Evolutionary conservation across 1,284 basidiomycete species (phyloP), one percentile per base, ranked within the genome.

Genomic region (Rhodofomes roseus): DNA sequence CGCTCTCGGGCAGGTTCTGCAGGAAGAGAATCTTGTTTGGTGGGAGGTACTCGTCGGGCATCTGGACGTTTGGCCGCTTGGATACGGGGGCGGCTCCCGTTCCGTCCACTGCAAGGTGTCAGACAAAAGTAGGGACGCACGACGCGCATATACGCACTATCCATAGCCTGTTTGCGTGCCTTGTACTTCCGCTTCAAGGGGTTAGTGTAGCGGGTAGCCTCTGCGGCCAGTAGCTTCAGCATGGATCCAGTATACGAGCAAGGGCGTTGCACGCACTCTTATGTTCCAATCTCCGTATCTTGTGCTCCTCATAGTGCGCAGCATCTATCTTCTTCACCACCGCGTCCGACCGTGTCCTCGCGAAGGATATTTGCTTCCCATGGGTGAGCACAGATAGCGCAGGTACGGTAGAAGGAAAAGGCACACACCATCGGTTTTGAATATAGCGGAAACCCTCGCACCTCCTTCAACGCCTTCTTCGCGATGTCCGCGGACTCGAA

Each of bases 11-110:
- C 31, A 97, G 80, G 73, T 97, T 97, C 78, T 99, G 96, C 65
- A 99, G 74, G 83, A 99, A 99, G 58, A 99, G 84, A 76, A 98
- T 96, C 74, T 95, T 95, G 90, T 99, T 99, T 34, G 96, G 96
- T 4, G 97, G 97, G 8, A 99, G 84, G 76, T 99, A 99, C 75
- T 99, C 96, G 89, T 99, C 96, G 34, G 97, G 96, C 92, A 97
- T 96, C 72, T 95, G 92, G 64, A 98, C 89, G 65, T 88, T 85
- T 36, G 90, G 89, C 57, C 92, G 83, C 74, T 89, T 91, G 27
- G 89, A 76, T 43, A 82, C 82, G 20, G 90, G 84, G 16, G 79
- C 75, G 9, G 88, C 79, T 18, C 83, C 77, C 37, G 81, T 84
- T 36, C 90, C 89, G 53, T 93, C 91, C 73, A 88, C 88, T 90